Evolutionary conservation across 2,329 filamentous ascomycete genomes (phyloP).

Genomic region (Cladosporium halotolerans): DNA sequence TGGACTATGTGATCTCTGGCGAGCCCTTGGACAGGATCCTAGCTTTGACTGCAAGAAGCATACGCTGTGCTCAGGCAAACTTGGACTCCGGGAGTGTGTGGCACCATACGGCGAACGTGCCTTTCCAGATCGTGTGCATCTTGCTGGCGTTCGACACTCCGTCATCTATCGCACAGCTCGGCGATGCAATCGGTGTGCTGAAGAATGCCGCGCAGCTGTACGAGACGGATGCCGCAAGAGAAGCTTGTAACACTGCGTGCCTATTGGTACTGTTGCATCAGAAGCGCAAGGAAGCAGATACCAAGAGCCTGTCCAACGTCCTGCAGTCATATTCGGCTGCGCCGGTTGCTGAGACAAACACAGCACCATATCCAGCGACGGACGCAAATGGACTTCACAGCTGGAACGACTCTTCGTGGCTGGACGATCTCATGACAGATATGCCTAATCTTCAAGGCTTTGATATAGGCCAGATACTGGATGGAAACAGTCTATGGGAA

Average conservation of each 20-base stretch:
- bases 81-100: conserved; percentile 41
- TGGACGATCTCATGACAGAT: conserved; percentile 6
- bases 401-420: conserved; percentile 10
- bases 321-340: conserved; percentile 7
- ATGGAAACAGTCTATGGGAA: conserved; percentile 7
- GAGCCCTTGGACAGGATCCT: conserved; percentile 41
- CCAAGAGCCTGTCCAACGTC: conserved; percentile 25
- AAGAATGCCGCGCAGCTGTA: conserved; percentile 15
- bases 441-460: conserved; percentile 11
- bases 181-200: conserved; percentile 39
- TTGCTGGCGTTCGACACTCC: conserved; percentile 47
- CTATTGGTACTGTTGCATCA: conserved; percentile 47
- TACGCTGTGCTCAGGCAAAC: conserved; percentile 41
- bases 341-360: background rate
- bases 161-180: conserved; percentile 39
- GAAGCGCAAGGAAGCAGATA: conserved; percentile 40
- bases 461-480: conserved; percentile 5
- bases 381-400: conserved; percentile 4
- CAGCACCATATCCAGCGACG: background rate
- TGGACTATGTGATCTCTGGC: conserved; percentile 39
- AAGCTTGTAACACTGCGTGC: conserved; percentile 47
- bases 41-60: conserved; percentile 34
- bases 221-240: conserved; percentile 31
- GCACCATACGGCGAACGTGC: conserved; percentile 53
- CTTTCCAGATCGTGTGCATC: conserved; percentile 50